Base-by-base conservation (phyloP, 2,329 filamentous ascomycete species). In the Monosporascus ibericus region DNA sequence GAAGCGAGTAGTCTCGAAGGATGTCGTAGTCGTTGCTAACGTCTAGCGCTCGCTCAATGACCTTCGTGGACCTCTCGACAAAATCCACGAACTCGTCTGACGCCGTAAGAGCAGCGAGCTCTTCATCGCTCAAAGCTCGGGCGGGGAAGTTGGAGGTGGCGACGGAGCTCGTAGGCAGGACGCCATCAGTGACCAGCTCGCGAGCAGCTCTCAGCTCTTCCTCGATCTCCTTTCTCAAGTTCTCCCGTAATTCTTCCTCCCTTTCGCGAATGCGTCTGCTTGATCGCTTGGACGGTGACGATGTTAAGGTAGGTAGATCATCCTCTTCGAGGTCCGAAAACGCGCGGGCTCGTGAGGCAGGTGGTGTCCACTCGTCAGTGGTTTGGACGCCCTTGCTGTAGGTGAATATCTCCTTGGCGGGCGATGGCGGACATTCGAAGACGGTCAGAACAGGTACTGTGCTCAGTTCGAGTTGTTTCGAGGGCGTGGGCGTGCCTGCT, bases 361-460 rank as follows among this genome's bases (percentile, higher is more conserved):
- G 73, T 5, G 77, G 75, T 18, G 78, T 75, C 83, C 88, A 88
- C 57, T 86, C 84, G 63, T 90, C 87, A 22, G 87, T 84, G 17
- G 94, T 96, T 71, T 99, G 95, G 22, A 97, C 91, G 52, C 86
- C 92, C 74, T 96, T 97, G 78, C 89, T 97, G 77, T 99, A 99
- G 50, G 91, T 95, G 65, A 95, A 91, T 54, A 95, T 78, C 70
- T 99, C 94, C 58, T 87, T 83, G 51, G 86, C 82, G 36, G 87
- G 84, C 20, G 85, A 86, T 1, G 88, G 87, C 2, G 87, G 84
- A 58, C 84, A 88, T 69, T 96, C 92, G 71, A 87, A 91, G 55
- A 94, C 81, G 36, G 89, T 91, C 18, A 85, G 84, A 50, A 90
- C 77, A 7, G 88, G 79, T 11, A 83, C 84, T 1, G 91, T 87